phyloP scores from a whole-genome alignment of 257 asterid species.

The Pogostemon cablin region DNA sequence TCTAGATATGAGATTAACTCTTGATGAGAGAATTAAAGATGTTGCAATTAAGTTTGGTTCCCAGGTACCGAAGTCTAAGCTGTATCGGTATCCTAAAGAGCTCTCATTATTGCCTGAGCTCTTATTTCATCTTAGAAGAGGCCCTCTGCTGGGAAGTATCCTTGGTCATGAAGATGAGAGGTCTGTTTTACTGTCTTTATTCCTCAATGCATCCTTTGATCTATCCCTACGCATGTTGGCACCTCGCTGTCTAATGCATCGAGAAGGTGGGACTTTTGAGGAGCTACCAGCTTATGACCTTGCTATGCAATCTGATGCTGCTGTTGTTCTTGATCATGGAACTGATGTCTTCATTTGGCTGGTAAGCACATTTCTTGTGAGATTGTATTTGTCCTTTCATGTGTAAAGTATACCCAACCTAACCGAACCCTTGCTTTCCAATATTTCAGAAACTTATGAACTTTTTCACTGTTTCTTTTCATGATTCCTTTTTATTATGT shows the following conservation, averaged over 20 bases:
- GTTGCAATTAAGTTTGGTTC: slow-evolving; percentile 77
- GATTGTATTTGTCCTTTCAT: slow-evolving; percentile 21
- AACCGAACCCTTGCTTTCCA: not conserved
- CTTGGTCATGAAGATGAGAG: slow-evolving; percentile 94
- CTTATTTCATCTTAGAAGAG: slow-evolving; percentile 86
- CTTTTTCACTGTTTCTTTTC: slow-evolving; percentile 18
- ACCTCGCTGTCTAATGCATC: slow-evolving; percentile 97
- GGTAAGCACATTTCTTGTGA: slow-evolving; percentile 48
- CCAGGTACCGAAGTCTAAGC: slow-evolving; percentile 81
- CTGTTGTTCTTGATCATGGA: slow-evolving; percentile 98
- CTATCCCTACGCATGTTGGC: slow-evolving; percentile 94
- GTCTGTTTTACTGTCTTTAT: slow-evolving; percentile 78
- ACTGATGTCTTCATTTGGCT: slow-evolving; percentile 98
- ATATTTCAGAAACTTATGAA: slow-evolving; percentile 14
- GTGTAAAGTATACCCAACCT: slow-evolving; percentile 13
- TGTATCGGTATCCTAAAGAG: slow-evolving; percentile 83
- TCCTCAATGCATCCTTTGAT: slow-evolving; percentile 90
- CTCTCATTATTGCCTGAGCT: slow-evolving; percentile 76
- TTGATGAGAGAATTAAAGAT: slow-evolving; percentile 93
- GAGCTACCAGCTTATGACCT: slow-evolving; percentile 96
- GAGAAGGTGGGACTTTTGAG: slow-evolving; percentile 97
- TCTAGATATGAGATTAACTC: slow-evolving; percentile 64
- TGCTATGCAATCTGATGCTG: slow-evolving; percentile 98
- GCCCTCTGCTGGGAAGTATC: slow-evolving; percentile 90
- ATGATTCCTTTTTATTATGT: not conserved